Evolutionary conservation across 768 basidiomycete genomes (phyloP), one percentile per base, ranked within the genome.

Genomic region (Royoungia palumana): DNA sequence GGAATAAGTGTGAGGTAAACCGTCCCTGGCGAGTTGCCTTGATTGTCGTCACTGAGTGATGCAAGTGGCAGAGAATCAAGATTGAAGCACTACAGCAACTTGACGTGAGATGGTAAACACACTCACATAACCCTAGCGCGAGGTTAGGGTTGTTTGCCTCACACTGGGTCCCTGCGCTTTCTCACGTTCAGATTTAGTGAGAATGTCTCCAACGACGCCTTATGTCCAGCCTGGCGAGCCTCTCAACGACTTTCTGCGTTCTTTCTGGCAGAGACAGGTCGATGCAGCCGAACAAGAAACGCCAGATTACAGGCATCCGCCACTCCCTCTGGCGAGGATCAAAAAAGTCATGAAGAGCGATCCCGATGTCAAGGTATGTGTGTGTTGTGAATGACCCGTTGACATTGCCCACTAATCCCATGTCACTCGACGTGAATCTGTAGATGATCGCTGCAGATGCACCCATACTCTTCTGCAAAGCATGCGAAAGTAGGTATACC

Each of bases 261-360:
- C 81, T 5, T 95, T 96, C 69, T 96, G 94, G 94, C 88, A 90
- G 61, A 71, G 89, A 36, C 91, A 94, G 64, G 80, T 94, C 50
- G 84, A 90, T 65, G 75, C 81, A 6, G 90, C 92, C 0, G 94
- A 96, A 66, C 81, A 85, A 58, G 93, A 94, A 61, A 88, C 83
- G 0, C 88, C 88, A 21, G 93, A 94, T 69, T 90, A 89, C 57
- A 75, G 87, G 45, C 90, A 94, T 62, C 90, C 89, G 2, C 85
- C 89, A 6, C 74, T 98, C 11, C 95, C 95, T 4, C 74, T 99
- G 25, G 96, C 96, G 16, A 75, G 96, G 65, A 96, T 98, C 61
- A 98, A 97, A 77, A 98, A 97, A 68, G 95, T 97, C 49, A 96
- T 97, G 91, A 97, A 98, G 77, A 94, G 88, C 67, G 93, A 94